Percentiles rank a stretch among this genome's conserved stretches.
Evolutionary conservation across 148 eudicot species (phyloP).

Genomic region (Heliamphora exappendiculata): DNA sequence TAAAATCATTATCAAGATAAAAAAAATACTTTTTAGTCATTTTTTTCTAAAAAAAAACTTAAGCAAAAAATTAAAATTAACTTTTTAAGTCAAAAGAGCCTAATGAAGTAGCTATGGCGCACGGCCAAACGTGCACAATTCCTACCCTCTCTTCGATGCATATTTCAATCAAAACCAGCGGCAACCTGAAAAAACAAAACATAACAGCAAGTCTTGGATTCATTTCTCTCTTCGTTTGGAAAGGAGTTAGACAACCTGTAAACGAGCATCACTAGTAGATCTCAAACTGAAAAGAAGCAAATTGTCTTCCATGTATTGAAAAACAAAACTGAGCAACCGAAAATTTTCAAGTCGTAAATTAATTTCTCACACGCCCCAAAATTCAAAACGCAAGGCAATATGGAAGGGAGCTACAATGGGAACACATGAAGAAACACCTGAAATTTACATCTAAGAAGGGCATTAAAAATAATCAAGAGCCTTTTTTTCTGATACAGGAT

Average conservation of each 20-base stretch:
- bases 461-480: conserved; percentile 9
- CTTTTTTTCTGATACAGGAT: neutral
- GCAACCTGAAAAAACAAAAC: too few species aligned
- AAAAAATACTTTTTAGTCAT: too few species aligned
- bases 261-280: neutral
- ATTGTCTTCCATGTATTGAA: conserved; percentile 10
- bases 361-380: conserved; percentile 5
- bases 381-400: conserved; percentile 9
- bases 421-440: conserved; percentile 6
- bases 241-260: neutral
- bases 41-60: too few species aligned
- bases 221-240: too few species aligned
- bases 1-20: too few species aligned
- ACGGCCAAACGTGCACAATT: too few species aligned
- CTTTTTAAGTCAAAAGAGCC: too few species aligned
- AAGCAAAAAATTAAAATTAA: too few species aligned
- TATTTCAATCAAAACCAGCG: too few species aligned
- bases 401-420: conserved; percentile 9
- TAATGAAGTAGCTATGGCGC: too few species aligned
- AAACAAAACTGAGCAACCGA: conserved; percentile 21
- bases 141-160: too few species aligned
- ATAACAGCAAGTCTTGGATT: too few species aligned
- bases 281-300: neutral
- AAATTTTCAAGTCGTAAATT: conserved; percentile 9
- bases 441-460: conserved; percentile 14